phyloP scores from a whole-genome alignment of 1,139 yeast species.

The Hansenula sp. region DNA sequence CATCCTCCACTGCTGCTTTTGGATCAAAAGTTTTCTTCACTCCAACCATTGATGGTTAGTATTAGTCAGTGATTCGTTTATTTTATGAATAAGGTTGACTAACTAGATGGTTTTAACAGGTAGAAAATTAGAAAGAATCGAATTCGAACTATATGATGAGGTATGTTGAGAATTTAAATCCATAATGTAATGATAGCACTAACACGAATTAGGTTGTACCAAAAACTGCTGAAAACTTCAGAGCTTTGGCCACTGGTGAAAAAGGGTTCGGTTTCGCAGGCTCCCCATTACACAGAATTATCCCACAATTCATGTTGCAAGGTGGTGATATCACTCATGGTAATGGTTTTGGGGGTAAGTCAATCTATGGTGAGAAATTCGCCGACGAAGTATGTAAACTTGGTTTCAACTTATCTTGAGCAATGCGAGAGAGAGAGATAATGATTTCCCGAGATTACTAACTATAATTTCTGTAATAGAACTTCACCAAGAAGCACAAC shows the following conservation, averaged over 20 bases:
- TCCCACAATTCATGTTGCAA: constrained; percentile 97
- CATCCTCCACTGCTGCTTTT: constrained; percentile 31
- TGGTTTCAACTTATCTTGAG: neutral
- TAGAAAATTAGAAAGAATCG: constrained; percentile 58
- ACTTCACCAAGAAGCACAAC: constrained; percentile 80
- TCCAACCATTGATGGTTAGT: constrained; percentile 48
- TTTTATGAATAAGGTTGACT: too few relatives aligned
- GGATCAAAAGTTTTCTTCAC: constrained; percentile 54
- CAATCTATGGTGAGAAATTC: constrained; percentile 95
- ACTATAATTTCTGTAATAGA: too few relatives aligned
- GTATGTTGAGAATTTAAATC: constrained; percentile 22
- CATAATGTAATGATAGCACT: neutral
- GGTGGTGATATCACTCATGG: constrained; percentile 98
- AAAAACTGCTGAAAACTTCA: constrained; percentile 97
- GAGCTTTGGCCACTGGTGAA: constrained; percentile 96
- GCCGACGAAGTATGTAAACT: constrained; percentile 64
- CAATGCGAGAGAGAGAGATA: too few relatives aligned
- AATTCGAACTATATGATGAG: constrained; percentile 82
- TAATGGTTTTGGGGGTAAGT: constrained; percentile 98
- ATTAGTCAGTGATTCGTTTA: too few relatives aligned
- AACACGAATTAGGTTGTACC: constrained; percentile 53
- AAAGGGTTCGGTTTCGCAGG: constrained; percentile 85
- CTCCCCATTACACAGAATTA: constrained; percentile 97
- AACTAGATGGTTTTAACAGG: constrained; percentile 5
- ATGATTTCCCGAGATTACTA: too few relatives aligned